Conservation (phyloP, 495 filamentous ascomycete genomes). For the Clavariopsis aquatica region DNA sequence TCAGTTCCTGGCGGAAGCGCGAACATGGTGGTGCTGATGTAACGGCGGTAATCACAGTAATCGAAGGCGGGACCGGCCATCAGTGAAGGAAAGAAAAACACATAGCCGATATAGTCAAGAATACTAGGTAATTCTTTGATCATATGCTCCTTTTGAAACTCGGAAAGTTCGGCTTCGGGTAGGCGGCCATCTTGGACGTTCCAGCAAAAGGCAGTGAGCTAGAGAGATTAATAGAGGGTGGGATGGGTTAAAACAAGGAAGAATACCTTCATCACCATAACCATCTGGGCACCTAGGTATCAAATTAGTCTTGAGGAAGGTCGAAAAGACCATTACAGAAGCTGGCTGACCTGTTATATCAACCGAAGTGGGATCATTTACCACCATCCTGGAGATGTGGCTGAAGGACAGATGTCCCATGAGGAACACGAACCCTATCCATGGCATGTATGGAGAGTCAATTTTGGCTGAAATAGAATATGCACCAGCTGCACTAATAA, state of each 20-base stretch:
- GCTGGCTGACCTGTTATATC: conserved; percentile 66
- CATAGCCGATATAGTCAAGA: conserved; percentile 83
- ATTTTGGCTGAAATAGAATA: conserved; percentile 85
- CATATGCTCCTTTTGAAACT: conserved; percentile 80
- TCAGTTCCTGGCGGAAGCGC: conserved; percentile 77
- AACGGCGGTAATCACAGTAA: conserved; percentile 85
- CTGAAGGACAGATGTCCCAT: conserved; percentile 95
- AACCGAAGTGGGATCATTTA: conserved; percentile 61
- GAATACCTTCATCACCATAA: conserved; percentile 84
- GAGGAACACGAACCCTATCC: conserved; percentile 89
- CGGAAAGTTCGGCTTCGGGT: conserved; percentile 74
- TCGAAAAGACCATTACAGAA: too few species aligned
- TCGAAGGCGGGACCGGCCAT: conserved; percentile 90
- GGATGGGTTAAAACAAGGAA: background rate
- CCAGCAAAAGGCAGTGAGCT: conserved; percentile 93
- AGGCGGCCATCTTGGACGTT: conserved; percentile 89
- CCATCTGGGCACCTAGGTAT: conserved; percentile 80
- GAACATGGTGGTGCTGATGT: conserved; percentile 94
- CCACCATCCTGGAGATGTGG: conserved; percentile 78
- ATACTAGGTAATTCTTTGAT: conserved; percentile 69
- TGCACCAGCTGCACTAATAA: conserved; percentile 73
- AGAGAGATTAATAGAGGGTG: conserved; percentile 13
- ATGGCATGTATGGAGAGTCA: conserved; percentile 95
- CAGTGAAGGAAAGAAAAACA: conserved; percentile 90
- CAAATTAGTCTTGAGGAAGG: conserved; percentile 4